Evolutionary conservation across 169 alveolate genomes (phyloP).

Genomic region (Plasmodium vinckei): DNA sequence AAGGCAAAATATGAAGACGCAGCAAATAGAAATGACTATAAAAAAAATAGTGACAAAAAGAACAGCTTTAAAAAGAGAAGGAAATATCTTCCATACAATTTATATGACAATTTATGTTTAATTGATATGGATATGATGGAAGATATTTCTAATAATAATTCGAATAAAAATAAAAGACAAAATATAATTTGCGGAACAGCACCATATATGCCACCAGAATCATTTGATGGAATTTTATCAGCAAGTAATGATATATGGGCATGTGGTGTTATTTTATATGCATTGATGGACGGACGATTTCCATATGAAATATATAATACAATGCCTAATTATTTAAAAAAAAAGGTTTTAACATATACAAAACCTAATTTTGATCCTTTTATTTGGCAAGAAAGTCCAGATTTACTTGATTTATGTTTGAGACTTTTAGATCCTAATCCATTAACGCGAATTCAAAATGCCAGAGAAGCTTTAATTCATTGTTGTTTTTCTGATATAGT

Average conservation of each 20-base stretch:
- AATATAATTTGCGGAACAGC: constrained; percentile 56
- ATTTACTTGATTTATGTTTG: constrained; percentile 82
- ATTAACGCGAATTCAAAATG: constrained; percentile 76
- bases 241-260: constrained; percentile 82
- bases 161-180: not conserved
- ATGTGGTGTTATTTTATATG: constrained; percentile 80
- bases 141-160: constrained; percentile 15
- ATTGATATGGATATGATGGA: constrained; percentile 76
- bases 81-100: not conserved
- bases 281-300: constrained; percentile 79
- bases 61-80: constrained; percentile 9
- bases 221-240: constrained; percentile 72
- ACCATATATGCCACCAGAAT: constrained; percentile 78
- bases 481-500: constrained; percentile 28
- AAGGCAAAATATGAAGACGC: not conserved
- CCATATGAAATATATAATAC: constrained; percentile 73
- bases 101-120: constrained; percentile 45
- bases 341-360: constrained; percentile 62
- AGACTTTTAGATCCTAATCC: constrained; percentile 77
- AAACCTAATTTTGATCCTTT: constrained; percentile 78
- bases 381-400: constrained; percentile 78
- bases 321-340: constrained; percentile 60
- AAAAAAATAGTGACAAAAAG: constrained; percentile 6
- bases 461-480: constrained; percentile 86
- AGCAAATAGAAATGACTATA: not conserved